phyloP scores from a whole-genome alignment of 2,329 filamentous ascomycete species.

The Beauveria medogensis region DNA sequence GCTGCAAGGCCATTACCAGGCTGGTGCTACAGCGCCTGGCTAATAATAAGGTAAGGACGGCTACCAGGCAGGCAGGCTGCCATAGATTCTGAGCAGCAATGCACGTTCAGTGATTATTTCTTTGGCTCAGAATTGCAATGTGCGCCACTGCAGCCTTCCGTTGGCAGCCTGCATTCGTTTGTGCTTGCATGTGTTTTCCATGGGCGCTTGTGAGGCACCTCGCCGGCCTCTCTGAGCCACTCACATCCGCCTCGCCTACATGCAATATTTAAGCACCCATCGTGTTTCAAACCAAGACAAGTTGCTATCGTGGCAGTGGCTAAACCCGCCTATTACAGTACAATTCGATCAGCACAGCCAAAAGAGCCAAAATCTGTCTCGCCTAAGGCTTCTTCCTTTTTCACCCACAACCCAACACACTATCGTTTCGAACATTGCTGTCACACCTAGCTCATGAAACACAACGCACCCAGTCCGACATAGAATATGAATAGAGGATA shows the following conservation, averaged over 20 bases:
- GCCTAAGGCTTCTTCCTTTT: neutral
- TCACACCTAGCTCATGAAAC: constrained; percentile 76
- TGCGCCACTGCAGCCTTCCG: neutral
- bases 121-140: too few species aligned
- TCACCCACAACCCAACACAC: neutral
- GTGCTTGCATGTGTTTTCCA: neutral
- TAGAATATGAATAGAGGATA: constrained; percentile 96
- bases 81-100: too few species aligned
- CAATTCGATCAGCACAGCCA: neutral
- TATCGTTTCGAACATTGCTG: neutral
- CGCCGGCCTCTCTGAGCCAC: neutral
- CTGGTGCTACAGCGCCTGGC: too few species aligned
- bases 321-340: constrained; percentile 7
- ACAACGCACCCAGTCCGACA: constrained; percentile 82
- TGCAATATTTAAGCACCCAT: neutral
- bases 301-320: neutral
- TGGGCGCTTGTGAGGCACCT: neutral
- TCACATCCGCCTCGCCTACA: neutral
- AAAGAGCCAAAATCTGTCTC: neutral
- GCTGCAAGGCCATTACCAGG: too few species aligned
- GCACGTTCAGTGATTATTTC: too few species aligned
- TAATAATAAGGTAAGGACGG: too few species aligned
- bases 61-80: too few species aligned
- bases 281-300: neutral
- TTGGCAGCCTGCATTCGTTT: neutral